Percentiles rank a stretch among this genome's conserved stretches.
Conservation (phyloP, 2,329 filamentous ascomycete species). For the Harringtonia lauricola region DNA sequence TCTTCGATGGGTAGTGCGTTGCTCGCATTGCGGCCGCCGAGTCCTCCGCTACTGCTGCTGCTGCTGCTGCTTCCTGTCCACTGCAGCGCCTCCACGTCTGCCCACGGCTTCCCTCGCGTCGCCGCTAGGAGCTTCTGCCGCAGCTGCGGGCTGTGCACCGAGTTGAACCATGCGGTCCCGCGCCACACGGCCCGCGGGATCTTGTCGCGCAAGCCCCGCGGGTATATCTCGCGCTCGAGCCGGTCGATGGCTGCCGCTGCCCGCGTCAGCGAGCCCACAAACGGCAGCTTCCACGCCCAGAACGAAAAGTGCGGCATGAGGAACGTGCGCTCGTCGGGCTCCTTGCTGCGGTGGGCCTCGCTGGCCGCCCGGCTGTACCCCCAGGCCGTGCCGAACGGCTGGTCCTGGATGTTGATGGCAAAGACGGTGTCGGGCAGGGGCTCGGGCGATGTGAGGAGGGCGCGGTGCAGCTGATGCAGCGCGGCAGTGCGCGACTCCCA, state of each 20-base stretch:
- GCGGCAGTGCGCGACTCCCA: conserved; percentile 34
- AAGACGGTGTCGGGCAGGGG: conserved; percentile 39
- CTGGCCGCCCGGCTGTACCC: conserved; percentile 35
- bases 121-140: too few relatives aligned
- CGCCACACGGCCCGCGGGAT: conserved; percentile 36
- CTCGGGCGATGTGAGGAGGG: conserved; percentile 36
- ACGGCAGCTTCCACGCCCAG: conserved; percentile 40
- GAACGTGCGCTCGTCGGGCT: conserved; percentile 16
- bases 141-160: too few relatives aligned
- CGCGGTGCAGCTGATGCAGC: conserved; percentile 41
- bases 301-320: too few relatives aligned
- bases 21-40: too few relatives aligned
- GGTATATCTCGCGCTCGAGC: conserved; percentile 21
- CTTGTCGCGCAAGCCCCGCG: conserved; percentile 19
- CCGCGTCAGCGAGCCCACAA: conserved; percentile 31
- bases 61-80: too few relatives aligned
- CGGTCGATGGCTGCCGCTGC: conserved; percentile 24
- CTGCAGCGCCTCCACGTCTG: too few relatives aligned
- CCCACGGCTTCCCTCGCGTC: too few relatives aligned
- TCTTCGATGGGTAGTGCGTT: too few relatives aligned
- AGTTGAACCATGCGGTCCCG: conserved; percentile 39
- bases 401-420: conserved; percentile 39
- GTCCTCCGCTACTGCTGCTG: too few relatives aligned
- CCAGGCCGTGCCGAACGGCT: conserved; percentile 30
- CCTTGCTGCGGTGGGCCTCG: conserved; percentile 17